phyloP scores from a whole-genome alignment of 345 rosid genomes.

The Laguncularia racemosa region DNA sequence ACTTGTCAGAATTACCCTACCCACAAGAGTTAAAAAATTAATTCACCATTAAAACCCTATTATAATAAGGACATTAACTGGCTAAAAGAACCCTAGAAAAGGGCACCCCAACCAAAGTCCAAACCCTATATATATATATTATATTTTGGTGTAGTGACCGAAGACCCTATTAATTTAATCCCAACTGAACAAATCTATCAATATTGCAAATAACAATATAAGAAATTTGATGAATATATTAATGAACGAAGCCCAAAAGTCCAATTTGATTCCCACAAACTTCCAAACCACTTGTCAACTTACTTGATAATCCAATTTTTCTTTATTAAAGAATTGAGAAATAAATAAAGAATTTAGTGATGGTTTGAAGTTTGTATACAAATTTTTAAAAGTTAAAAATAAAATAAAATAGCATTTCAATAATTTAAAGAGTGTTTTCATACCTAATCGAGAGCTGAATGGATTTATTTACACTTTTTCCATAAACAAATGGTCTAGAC shows the following conservation, averaged over 20 bases:
- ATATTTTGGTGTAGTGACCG: neutral
- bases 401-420: too few relatives aligned
- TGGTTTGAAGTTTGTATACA: too few relatives aligned
- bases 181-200: too few relatives aligned
- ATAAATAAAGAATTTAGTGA: neutral
- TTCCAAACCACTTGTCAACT: conserved; percentile 16
- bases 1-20: conserved; percentile 13
- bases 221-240: neutral
- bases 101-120: conserved; percentile 25
- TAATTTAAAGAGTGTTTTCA: too few relatives aligned
- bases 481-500: too few relatives aligned
- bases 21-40: neutral
- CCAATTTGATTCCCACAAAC: conserved; percentile 30
- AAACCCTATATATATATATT: conserved; percentile 9
- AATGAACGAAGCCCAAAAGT: conserved; percentile 7
- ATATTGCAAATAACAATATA: neutral
- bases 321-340: neutral
- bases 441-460: too few relatives aligned
- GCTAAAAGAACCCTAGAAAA: conserved; percentile 6
- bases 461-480: too few relatives aligned
- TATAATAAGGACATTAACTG: too few relatives aligned
- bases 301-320: neutral
- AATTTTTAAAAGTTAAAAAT: too few relatives aligned
- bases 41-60: neutral
- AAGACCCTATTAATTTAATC: neutral